phyloP scores from a whole-genome alignment of 331 rosid genomes.

The Rosa hybrid region DNA sequence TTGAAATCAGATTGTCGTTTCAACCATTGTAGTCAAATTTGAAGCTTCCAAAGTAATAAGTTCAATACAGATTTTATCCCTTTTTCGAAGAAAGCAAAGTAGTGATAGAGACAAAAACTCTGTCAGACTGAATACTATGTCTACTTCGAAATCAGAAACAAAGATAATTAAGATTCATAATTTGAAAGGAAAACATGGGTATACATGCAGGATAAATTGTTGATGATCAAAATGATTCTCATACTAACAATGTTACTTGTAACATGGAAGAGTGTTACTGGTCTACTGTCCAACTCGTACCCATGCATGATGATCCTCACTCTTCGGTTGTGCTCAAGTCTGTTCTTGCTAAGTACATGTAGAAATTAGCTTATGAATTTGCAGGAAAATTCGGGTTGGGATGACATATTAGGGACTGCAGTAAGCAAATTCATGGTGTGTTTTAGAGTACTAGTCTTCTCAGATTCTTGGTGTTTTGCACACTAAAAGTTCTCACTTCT shows the following conservation, averaged over 20 bases:
- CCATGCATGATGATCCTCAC: background rate
- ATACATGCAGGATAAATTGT: background rate
- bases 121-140: background rate
- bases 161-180: background rate
- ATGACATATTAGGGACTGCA: background rate
- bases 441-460: background rate
- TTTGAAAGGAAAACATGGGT: background rate
- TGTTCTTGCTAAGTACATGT: conserved; percentile 1
- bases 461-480: background rate
- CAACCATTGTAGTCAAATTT: background rate
- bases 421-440: background rate
- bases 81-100: background rate
- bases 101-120: background rate
- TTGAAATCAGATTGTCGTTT: background rate
- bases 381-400: conserved; percentile 4
- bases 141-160: background rate
- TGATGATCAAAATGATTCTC: background rate
- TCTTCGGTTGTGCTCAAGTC: background rate
- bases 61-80: background rate
- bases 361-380: background rate
- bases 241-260: background rate
- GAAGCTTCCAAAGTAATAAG: background rate
- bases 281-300: background rate
- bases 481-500: background rate
- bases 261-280: background rate